Evolutionary conservation across 768 basidiomycete genomes (phyloP), one percentile per base, ranked within the genome.

Genomic region (Gymnopilus dilepis): DNA sequence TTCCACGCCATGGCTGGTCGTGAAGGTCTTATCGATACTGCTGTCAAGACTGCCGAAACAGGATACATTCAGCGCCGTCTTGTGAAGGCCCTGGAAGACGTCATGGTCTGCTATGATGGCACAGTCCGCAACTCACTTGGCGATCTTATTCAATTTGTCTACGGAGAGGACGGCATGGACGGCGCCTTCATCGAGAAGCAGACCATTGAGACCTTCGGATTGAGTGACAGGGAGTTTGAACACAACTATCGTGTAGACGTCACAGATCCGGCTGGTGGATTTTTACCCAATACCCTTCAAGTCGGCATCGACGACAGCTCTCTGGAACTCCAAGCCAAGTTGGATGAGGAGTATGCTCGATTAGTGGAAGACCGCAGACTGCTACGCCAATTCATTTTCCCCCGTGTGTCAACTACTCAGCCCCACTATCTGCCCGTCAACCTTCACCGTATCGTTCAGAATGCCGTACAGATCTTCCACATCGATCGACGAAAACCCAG

Each of bases 1-100:
- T 99, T 99, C 88, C 97, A 99, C 75, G 97, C 97, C 59, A 99
- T 99, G 97, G 97, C 97, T 69, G 97, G 97, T 76, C 93, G 97
- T 67, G 97, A 99, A 77, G 97, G 97, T 82, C 78, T 99, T 56
- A 98, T 99, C 70, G 97, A 99, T 83, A 99, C 97, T 3, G 97
- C 97, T 40, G 96, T 99, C 74, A 99, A 99, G 82, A 99, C 97
- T 4, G 97, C 97, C 47, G 97, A 99, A 78, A 99, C 97, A 0
- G 97, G 97, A 66, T 99, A 99, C 74, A 99, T 99, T 69, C 97
- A 99, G 74, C 92, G 97, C 69, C 92, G 97, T 61, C 82, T 99
- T 64, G 97, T 99, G 69, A 99, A 99, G 77, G 97, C 97, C 0
- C 78, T 99, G 67, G 97, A 99, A 75, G 97, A 99, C 64, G 91